Percentiles rank a stretch among this genome's conserved stretches.
Conservation (phyloP, 768 basidiomycete species). For the Tubosaeta sp. region DNA sequence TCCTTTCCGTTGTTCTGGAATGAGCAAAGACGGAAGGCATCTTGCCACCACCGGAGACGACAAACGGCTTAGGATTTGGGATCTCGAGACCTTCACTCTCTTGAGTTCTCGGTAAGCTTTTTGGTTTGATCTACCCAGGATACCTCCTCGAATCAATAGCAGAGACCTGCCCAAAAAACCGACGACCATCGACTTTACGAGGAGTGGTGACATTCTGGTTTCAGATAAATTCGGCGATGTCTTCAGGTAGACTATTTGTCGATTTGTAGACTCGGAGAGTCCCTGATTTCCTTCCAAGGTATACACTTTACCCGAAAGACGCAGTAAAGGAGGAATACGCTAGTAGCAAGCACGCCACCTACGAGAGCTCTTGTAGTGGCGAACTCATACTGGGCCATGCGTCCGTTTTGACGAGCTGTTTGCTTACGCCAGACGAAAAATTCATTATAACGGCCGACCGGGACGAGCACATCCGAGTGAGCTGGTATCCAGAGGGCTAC, state of each 20-base stretch:
- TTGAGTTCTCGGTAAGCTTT: conserved; percentile 56
- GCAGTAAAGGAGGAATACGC: conserved; percentile 24
- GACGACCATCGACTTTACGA: conserved; percentile 62
- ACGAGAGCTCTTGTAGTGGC: conserved; percentile 68
- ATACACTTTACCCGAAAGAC: conserved; percentile 45
- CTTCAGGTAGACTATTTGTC: conserved; percentile 53
- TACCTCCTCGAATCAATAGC: neutral
- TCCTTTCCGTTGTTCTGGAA: conserved; percentile 54
- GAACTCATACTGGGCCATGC: conserved; percentile 81
- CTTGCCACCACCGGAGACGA: conserved; percentile 72
- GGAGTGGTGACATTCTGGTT: conserved; percentile 64
- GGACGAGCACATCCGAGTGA: conserved; percentile 93
- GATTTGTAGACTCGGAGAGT: neutral
- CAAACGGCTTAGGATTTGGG: conserved; percentile 77
- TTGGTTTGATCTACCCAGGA: neutral
- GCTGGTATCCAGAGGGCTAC: conserved; percentile 84
- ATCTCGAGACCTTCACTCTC: conserved; percentile 49
- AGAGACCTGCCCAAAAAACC: conserved; percentile 86
- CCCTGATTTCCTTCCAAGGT: conserved; percentile 37
- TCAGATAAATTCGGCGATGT: conserved; percentile 96
- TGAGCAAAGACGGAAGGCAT: conserved; percentile 41
- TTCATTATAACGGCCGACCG: conserved; percentile 87
- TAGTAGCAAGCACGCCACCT: conserved; percentile 42
- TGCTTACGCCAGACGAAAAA: conserved; percentile 62
- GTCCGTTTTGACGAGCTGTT: conserved; percentile 73